Evolutionary conservation across 192 early-diverging fungal species (phyloP).

Genomic region (Backusella morwellensis): DNA sequence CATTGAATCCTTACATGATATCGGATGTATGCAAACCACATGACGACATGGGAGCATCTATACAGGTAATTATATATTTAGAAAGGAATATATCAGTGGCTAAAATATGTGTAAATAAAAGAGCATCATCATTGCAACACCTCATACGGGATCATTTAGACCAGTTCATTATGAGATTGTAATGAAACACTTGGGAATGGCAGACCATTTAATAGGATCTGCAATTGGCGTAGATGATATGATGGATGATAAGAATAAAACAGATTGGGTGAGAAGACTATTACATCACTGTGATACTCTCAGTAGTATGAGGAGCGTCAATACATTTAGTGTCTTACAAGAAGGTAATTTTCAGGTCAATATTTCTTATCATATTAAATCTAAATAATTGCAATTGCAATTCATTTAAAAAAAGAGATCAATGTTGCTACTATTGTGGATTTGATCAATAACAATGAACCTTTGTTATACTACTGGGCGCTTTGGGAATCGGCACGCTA

Average conservation of each 20-base stretch:
- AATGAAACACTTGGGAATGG: slow-evolving; percentile 52
- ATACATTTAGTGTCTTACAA: slow-evolving; percentile 8
- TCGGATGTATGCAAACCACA: not conserved
- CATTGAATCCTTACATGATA: slow-evolving; percentile 5
- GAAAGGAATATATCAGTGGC: not conserved
- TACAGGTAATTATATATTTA: slow-evolving; percentile 8
- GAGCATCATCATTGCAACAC: slow-evolving; percentile 36
- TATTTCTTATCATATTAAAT: not conserved
- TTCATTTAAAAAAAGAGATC: not conserved
- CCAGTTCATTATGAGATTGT: slow-evolving; percentile 65
- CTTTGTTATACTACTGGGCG: slow-evolving; percentile 62
- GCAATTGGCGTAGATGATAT: not conserved
- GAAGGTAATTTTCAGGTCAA: not conserved
- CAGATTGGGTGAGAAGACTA: slow-evolving; percentile 48
- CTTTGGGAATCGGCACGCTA: slow-evolving; percentile 76
- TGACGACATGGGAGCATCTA: not conserved
- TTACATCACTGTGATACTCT: slow-evolving; percentile 58
- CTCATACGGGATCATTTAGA: slow-evolving; percentile 61
- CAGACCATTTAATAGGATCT: slow-evolving; percentile 18
- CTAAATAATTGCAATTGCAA: not conserved
- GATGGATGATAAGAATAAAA: slow-evolving; percentile 2
- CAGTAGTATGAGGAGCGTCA: slow-evolving; percentile 2
- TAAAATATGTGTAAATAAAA: not conserved
- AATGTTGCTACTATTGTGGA: not conserved
- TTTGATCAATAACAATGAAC: slow-evolving; percentile 12